phyloP scores from a whole-genome alignment of 495 filamentous ascomycete species.

The Podospora bellae-mahoneyi region DNA sequence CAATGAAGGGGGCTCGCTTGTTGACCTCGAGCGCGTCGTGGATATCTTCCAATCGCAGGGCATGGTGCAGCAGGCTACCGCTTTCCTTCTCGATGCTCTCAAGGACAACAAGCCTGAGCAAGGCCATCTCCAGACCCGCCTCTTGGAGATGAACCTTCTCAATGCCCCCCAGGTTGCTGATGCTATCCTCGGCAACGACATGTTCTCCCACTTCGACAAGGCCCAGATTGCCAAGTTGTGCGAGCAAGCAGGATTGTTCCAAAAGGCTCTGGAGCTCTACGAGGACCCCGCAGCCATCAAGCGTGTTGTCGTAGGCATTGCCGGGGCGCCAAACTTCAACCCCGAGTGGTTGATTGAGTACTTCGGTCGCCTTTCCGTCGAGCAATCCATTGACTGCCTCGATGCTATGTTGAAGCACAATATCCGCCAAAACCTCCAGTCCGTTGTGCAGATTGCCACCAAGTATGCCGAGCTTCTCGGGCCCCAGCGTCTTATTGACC shows the following conservation, averaged over 20 bases:
- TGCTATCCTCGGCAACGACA: slow-evolving; percentile 93
- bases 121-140: slow-evolving; percentile 83
- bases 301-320: slow-evolving; percentile 75
- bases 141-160: slow-evolving; percentile 96
- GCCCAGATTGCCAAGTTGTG: slow-evolving; percentile 81
- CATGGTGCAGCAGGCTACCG: slow-evolving; percentile 96
- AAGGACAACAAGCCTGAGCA: slow-evolving; percentile 94
- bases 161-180: slow-evolving; percentile 97
- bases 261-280: slow-evolving; percentile 90
- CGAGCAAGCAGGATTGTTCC: slow-evolving; percentile 81
- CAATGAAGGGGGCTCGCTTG: slow-evolving; percentile 74
- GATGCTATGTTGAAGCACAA: slow-evolving; percentile 94
- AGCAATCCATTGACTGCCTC: slow-evolving; percentile 89
- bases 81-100: slow-evolving; percentile 91
- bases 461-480: slow-evolving; percentile 98
- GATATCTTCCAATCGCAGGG: slow-evolving; percentile 97
- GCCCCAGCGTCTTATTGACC: slow-evolving; percentile 79
- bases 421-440: slow-evolving; percentile 93
- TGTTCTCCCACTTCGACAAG: slow-evolving; percentile 96
- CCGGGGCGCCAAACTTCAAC: slow-evolving; percentile 74
- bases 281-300: slow-evolving; percentile 89
- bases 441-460: slow-evolving; percentile 90
- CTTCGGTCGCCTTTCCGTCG: slow-evolving; percentile 90
- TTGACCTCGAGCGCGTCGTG: slow-evolving; percentile 92
- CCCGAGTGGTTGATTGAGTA: slow-evolving; percentile 87